These are phyloP conservation scores for Erysimum cheiri DNA, from an alignment of 441 rosid species.

Conservation along the genomic window DNA sequence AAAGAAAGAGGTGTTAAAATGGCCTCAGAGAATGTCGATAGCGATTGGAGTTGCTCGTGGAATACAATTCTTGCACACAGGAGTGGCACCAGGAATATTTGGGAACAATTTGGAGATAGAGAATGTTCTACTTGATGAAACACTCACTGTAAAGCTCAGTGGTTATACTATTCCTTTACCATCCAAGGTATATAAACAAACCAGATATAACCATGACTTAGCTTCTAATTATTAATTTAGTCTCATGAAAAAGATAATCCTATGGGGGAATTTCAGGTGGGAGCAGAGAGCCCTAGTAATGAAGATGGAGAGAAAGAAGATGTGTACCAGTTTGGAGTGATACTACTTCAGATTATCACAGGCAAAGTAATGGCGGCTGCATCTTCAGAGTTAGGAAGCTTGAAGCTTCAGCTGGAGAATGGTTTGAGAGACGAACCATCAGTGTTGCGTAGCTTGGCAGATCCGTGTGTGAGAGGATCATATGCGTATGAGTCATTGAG, in stretches of 20 bases:
- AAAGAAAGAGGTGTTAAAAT: conserved; percentile 77
- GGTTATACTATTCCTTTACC: conserved; percentile 74
- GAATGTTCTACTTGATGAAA: conserved; percentile 74
- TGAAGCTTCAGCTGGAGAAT: conserved; percentile 67
- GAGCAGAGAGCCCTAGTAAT: conserved; percentile 58
- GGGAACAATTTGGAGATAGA: conserved; percentile 80
- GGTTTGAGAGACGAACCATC: conserved; percentile 65
- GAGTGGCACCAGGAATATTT: conserved; percentile 80
- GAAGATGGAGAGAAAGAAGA: conserved; percentile 81
- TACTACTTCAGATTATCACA: conserved; percentile 72
- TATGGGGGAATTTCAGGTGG: conserved; percentile 48
- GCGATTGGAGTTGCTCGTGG: conserved; percentile 86
- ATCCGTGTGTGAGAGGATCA: conserved; percentile 69
- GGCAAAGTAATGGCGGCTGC: conserved; percentile 56
- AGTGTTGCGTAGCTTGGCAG: conserved; percentile 51
- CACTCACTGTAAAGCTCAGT: conserved; percentile 72
- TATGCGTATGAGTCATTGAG: conserved; percentile 79
- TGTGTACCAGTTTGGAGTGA: conserved; percentile 80
- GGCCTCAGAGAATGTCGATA: conserved; percentile 93
- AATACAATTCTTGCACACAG: conserved; percentile 88
- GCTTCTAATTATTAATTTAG: conserved; percentile 3
- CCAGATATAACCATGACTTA: conserved; percentile 4
- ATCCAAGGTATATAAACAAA: conserved; percentile 55
- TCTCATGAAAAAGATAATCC: conserved; percentile 12
- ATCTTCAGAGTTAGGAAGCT: conserved; percentile 55